Evolutionary conservation across 2,329 filamentous ascomycete genomes (phyloP).

Genomic region (Calonectria pseudoturangicola): DNA sequence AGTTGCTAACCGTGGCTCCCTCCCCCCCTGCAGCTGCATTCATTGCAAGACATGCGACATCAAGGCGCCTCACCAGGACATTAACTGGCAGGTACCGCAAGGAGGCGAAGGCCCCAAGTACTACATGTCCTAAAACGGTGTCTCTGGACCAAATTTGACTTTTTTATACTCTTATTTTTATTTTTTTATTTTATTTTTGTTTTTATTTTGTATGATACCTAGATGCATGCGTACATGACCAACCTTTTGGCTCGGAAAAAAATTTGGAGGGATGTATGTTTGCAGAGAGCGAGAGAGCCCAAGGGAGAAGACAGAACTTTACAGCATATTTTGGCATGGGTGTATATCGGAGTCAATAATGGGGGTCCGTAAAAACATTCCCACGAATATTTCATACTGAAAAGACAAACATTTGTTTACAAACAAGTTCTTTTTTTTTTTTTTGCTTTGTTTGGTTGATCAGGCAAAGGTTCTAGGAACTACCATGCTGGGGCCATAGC

Average conservation of each 20-base stretch:
- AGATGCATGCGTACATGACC: constrained; percentile 46
- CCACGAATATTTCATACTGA: constrained; percentile 35
- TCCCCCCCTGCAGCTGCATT: constrained; percentile 82
- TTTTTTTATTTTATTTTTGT: constrained; percentile 1
- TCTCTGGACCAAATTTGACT: constrained; percentile 8
- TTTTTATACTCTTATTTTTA: constrained; percentile 11
- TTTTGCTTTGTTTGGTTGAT: constrained; percentile 21
- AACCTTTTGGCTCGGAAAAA: constrained; percentile 44
- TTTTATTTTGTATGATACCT: constrained; percentile 54
- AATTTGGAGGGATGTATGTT: constrained; percentile 21
- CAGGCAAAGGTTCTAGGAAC: constrained; percentile 28
- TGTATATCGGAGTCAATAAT: constrained; percentile 46
- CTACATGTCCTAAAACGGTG: constrained; percentile 74
- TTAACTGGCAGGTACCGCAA: constrained; percentile 97
- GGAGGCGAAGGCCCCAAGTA: constrained; percentile 88
- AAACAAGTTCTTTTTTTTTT: neutral
- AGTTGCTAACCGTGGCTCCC: constrained; percentile 37
- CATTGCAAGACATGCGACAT: constrained; percentile 99
- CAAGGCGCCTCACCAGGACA: constrained; percentile 96
- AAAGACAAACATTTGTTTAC: constrained; percentile 9
- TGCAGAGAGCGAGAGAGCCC: constrained; percentile 27
- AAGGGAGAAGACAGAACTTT: constrained; percentile 37
- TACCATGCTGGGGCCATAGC: constrained; percentile 36
- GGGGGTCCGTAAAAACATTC: constrained; percentile 33
- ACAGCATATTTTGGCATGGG: constrained; percentile 42